Conservation (phyloP, 176 grass and related monocot genomes). For the Themeda triandra region DNA sequence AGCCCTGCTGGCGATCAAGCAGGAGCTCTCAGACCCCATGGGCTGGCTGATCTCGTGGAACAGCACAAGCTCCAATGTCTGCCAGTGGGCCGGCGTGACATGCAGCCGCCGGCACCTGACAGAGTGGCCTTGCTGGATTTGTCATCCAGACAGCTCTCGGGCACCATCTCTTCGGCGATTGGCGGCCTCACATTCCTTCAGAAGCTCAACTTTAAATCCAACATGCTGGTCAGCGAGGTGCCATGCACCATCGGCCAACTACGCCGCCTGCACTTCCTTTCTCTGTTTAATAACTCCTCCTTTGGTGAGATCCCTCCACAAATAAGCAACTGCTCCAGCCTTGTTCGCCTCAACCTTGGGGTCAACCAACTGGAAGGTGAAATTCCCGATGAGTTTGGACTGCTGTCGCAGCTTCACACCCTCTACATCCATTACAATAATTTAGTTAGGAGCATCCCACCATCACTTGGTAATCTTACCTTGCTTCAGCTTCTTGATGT, state of each 20-base stretch:
- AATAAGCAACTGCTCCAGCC: conserved; percentile 24
- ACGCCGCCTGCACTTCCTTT: no score
- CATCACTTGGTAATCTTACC: conserved; percentile 12
- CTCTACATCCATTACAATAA: neutral
- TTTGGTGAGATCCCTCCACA: neutral
- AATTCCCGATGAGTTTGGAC: conserved; percentile 1
- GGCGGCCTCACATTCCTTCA: conserved; percentile 31
- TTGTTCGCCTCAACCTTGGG: neutral
- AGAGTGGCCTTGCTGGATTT: neutral
- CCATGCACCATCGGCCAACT: no score
- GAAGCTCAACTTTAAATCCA: no score
- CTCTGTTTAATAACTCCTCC: no score
- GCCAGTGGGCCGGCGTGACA: conserved; percentile 6
- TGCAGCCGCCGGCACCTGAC: conserved; percentile 13
- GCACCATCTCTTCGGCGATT: neutral
- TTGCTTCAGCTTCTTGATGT: neutral
- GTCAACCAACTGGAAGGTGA: neutral
- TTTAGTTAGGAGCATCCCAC: neutral
- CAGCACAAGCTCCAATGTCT: neutral
- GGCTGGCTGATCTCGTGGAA: conserved; percentile 27
- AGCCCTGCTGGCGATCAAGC: conserved; percentile 10
- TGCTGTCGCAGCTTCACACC: neutral
- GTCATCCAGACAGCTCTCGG: neutral
- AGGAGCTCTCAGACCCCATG: neutral
- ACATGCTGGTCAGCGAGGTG: no score